Percentiles rank a stretch among this genome's conserved stretches.
Conservation (phyloP, 768 basidiomycete species). For the Suillus hirtellus region DNA sequence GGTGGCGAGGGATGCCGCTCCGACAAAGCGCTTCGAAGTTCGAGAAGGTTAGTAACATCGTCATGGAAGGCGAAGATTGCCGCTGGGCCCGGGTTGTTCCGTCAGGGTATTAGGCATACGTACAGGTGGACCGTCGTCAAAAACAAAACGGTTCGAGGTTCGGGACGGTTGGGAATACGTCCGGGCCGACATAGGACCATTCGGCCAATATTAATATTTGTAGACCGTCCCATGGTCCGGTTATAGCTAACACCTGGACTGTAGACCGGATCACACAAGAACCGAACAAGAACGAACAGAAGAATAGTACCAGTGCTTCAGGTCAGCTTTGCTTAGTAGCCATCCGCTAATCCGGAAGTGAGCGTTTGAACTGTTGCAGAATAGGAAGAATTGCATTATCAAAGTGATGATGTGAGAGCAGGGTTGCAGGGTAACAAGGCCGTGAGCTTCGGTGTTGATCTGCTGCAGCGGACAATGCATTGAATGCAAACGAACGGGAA, state of each 20-base stretch:
- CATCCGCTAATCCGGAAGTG: too few species aligned
- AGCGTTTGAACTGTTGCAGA: too few species aligned
- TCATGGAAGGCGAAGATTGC: not conserved
- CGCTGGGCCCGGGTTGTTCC: not conserved
- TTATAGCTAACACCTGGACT: not conserved
- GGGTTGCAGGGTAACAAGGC: too few species aligned
- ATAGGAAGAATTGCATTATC: too few species aligned
- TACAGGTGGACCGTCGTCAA: not conserved
- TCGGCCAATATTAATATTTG: too few species aligned
- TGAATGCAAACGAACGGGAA: too few species aligned
- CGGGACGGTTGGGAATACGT: not conserved
- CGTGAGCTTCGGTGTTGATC: too few species aligned
- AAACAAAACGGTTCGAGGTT: not conserved
- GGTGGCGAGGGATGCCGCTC: not conserved
- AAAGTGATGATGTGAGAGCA: too few species aligned
- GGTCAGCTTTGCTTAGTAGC: too few species aligned
- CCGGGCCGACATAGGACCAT: not conserved
- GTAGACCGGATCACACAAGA: not conserved
- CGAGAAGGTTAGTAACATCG: not conserved
- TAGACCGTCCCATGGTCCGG: not conserved
- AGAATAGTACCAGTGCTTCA: too few species aligned
- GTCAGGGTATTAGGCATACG: not conserved
- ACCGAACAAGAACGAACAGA: too few species aligned
- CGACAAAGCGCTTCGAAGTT: not conserved
- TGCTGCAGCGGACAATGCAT: too few species aligned